These are phyloP conservation scores for Aspergillus candidus DNA, from an alignment of 2,329 filamentous ascomycete genomes.

Conservation along the genomic window DNA sequence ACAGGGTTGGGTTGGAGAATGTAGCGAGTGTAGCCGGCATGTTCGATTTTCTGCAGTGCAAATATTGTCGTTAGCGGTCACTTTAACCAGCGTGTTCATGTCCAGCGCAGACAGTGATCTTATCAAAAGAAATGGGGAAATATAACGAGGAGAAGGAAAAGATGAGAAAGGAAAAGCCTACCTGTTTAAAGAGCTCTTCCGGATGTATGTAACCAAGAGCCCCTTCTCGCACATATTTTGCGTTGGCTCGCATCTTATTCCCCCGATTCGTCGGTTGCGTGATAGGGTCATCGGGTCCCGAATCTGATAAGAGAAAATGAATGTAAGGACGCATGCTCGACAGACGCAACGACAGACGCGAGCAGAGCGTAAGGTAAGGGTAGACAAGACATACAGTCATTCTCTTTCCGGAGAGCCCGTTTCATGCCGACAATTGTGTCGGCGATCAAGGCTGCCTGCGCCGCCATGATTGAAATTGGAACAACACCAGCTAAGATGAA, in stretches of 20 bases:
- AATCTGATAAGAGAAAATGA: slow-evolving; percentile 19
- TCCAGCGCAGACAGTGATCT: too few relatives aligned
- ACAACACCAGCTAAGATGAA: neutral
- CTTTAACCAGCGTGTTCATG: too few relatives aligned
- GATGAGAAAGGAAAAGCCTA: slow-evolving; percentile 19
- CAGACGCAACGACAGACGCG: slow-evolving; percentile 1
- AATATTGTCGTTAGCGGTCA: slow-evolving; percentile 6
- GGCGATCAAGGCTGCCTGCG: slow-evolving; percentile 42
- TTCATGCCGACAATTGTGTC: slow-evolving; percentile 54
- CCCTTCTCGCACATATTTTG: slow-evolving; percentile 51
- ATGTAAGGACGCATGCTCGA: slow-evolving; percentile 11
- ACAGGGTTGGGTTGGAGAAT: slow-evolving; percentile 55
- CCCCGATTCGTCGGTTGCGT: slow-evolving; percentile 52
- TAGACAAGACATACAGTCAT: slow-evolving; percentile 34
- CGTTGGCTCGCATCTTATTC: slow-evolving; percentile 56
- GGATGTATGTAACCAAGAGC: slow-evolving; percentile 48
- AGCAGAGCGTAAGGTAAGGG: neutral
- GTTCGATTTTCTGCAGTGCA: slow-evolving; percentile 48
- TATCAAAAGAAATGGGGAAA: neutral
- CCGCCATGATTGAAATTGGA: slow-evolving; percentile 31
- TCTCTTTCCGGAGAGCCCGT: slow-evolving; percentile 44
- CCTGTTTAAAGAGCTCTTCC: slow-evolving; percentile 51
- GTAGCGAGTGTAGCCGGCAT: slow-evolving; percentile 56
- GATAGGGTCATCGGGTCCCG: slow-evolving; percentile 48
- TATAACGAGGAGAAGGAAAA: neutral